Evolutionary conservation across 2,329 filamentous ascomycete genomes (phyloP), one percentile per base, ranked within the genome.

Genomic region (Neocucurbitaria cava): DNA sequence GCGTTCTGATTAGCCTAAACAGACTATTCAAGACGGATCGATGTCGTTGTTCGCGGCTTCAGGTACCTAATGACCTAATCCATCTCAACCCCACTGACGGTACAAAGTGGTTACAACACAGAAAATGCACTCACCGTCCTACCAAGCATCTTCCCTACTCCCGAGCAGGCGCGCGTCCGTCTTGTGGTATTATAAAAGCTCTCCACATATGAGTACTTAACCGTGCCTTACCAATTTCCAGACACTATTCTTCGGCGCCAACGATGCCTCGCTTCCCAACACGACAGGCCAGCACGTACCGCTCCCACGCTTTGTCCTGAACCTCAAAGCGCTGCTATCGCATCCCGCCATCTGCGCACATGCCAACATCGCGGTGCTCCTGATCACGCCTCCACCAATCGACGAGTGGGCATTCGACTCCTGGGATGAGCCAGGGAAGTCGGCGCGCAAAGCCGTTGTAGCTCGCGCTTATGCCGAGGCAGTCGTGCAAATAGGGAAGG

Each of bases 171-270:
- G 13, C 33, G 47, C 11, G 44, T 54, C 1, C 43, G 55, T 11
- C 39, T 58, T 11, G 28, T 54, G 3, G 51, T 28, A 28, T 28
- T 54, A 33, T 23, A 33, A 8, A 4, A 36, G 20, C 20, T 24
- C 2, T 31, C 6, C 20, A n/a, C n/a, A n/a, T n/a, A n/a, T n/a
- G n/a, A n/a, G n/a, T n/a, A n/a, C 28, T 17, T 33, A 45, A 1
- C 39, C 17, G 24, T 6, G 10, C 9, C 26, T 7, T n/a, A n/a
- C n/a, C n/a, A n/a, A n/a, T n/a, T n/a, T n/a, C 6, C 15, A 58
- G 51, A 46, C 33, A 3, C 30, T 58, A 23, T 57, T 59, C 40
- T 57, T 59, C 20, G 53, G 54, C 17, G 49, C 57, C 20, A 59
- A 59, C 47, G 54, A 59, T 17, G 49, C 49, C 26, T 54, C 44